phyloP scores from a whole-genome alignment of 2,329 filamentous ascomycete genomes.

The Colletotrichum lupini region DNA sequence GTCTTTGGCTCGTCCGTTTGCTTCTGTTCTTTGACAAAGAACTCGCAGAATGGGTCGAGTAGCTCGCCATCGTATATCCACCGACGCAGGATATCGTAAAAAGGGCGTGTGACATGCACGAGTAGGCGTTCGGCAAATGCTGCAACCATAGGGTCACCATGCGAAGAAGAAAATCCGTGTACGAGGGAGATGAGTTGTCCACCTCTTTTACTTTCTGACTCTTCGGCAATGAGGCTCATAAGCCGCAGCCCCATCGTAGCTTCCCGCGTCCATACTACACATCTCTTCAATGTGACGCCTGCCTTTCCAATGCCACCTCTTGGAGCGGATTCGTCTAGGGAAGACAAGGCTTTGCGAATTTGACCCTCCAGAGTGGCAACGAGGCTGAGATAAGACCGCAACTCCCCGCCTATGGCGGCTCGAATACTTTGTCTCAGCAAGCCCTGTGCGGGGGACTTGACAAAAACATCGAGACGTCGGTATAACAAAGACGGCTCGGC shows the following conservation, averaged over 20 bases:
- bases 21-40: slow-evolving; percentile 90
- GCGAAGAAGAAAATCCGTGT: slow-evolving; percentile 90
- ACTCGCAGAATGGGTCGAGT: slow-evolving; percentile 94
- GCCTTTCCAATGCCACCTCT: slow-evolving; percentile 82
- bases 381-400: slow-evolving; percentile 89
- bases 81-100: slow-evolving; percentile 94
- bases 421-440: slow-evolving; percentile 93
- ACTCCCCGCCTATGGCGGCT: slow-evolving; percentile 84
- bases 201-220: slow-evolving; percentile 84
- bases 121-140: slow-evolving; percentile 92
- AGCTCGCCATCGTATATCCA: slow-evolving; percentile 99
- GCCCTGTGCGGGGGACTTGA: slow-evolving; percentile 82
- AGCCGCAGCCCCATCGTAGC: slow-evolving; percentile 94
- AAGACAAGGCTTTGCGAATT: slow-evolving; percentile 83
- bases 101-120: slow-evolving; percentile 87
- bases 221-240: slow-evolving; percentile 94
- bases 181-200: slow-evolving; percentile 94
- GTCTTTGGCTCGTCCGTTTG: slow-evolving; percentile 55
- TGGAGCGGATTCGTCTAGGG: slow-evolving; percentile 75
- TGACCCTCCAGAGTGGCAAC: slow-evolving; percentile 94
- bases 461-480: slow-evolving; percentile 81
- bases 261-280: slow-evolving; percentile 96
- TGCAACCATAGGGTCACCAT: slow-evolving; percentile 94
- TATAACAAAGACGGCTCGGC: slow-evolving; percentile 96
- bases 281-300: slow-evolving; percentile 93